Percentiles rank a stretch among this genome's conserved stretches.
Evolutionary conservation across 2,329 filamentous ascomycete genomes (phyloP).

Genomic region (Aspergillus luchuensis): DNA sequence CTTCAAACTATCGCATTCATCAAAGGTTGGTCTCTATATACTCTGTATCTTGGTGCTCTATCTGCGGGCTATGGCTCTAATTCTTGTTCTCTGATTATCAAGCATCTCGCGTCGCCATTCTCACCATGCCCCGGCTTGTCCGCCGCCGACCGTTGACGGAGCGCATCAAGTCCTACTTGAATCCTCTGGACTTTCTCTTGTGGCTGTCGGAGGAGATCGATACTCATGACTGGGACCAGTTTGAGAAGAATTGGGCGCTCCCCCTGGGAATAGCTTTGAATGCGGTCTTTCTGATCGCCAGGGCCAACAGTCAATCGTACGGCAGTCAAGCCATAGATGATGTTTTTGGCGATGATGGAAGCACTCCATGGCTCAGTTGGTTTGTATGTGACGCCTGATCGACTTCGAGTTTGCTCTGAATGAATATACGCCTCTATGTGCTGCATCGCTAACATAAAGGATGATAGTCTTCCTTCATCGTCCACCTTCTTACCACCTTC

Average conservation of each 20-base stretch:
- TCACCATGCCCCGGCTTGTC: slow-evolving; percentile 76
- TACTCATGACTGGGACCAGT: slow-evolving; percentile 84
- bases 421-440: neutral
- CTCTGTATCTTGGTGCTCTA: neutral
- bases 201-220: slow-evolving; percentile 93
- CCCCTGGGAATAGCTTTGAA: slow-evolving; percentile 77
- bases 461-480: slow-evolving; percentile 65
- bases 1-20: neutral
- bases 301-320: slow-evolving; percentile 68
- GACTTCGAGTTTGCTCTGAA: neutral
- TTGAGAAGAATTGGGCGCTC: slow-evolving; percentile 69
- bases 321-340: slow-evolving; percentile 65
- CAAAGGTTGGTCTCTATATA: neutral
- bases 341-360: slow-evolving; percentile 74
- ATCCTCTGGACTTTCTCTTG: slow-evolving; percentile 85
- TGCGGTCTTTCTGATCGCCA: slow-evolving; percentile 75
- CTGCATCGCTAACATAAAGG: neutral
- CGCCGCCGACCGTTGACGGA: slow-evolving; percentile 77
- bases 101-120: neutral
- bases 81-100: neutral
- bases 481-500: slow-evolving; percentile 67
- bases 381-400: slow-evolving; percentile 51
- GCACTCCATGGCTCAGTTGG: slow-evolving; percentile 68
- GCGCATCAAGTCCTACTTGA: slow-evolving; percentile 77
- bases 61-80: neutral